phyloP scores from a whole-genome alignment of 2,329 filamentous ascomycete genomes.

The Aspergillus sp. region DNA sequence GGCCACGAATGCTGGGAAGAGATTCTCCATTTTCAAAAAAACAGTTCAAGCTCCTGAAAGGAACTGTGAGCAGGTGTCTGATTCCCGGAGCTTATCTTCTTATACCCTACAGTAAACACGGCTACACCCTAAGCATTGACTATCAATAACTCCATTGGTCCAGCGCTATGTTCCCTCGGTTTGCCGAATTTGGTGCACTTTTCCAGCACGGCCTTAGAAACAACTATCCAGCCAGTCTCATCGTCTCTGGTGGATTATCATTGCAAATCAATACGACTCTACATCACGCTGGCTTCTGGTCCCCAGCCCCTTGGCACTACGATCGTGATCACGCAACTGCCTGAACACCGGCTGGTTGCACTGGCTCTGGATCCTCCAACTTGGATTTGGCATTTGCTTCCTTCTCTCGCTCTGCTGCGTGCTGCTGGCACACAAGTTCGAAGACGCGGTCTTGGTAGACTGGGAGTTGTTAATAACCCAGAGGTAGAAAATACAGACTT shows the following conservation, averaged over 20 bases:
- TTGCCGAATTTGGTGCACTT: slow-evolving; percentile 19
- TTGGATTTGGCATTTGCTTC: slow-evolving; percentile 6
- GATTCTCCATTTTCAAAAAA: not conserved
- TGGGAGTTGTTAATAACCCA: slow-evolving; percentile 18
- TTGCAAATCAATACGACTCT: not conserved
- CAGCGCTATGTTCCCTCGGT: not conserved
- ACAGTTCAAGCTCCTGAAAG: not conserved
- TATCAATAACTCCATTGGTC: not conserved
- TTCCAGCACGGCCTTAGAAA: slow-evolving; percentile 9
- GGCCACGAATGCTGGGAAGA: slow-evolving; percentile 3
- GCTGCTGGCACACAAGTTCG: slow-evolving; percentile 46
- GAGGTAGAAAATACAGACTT: not conserved
- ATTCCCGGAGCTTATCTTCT: too few relatives aligned
- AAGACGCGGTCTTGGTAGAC: slow-evolving; percentile 50
- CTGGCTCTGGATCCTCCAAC: slow-evolving; percentile 7
- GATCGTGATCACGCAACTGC: slow-evolving; percentile 1
- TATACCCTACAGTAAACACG: not conserved
- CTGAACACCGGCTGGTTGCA: not conserved
- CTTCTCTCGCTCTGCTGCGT: slow-evolving; percentile 34
- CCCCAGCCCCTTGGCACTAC: not conserved
- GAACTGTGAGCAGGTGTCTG: too few relatives aligned
- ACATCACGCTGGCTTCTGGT: not conserved
- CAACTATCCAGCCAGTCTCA: not conserved
- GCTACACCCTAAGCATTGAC: not conserved
- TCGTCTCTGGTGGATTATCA: not conserved